Percentiles rank a stretch among this genome's conserved stretches.
phyloP scores from a whole-genome alignment of 1,284 basidiomycete genomes.

The Cutaneotrichosporon sp. region DNA sequence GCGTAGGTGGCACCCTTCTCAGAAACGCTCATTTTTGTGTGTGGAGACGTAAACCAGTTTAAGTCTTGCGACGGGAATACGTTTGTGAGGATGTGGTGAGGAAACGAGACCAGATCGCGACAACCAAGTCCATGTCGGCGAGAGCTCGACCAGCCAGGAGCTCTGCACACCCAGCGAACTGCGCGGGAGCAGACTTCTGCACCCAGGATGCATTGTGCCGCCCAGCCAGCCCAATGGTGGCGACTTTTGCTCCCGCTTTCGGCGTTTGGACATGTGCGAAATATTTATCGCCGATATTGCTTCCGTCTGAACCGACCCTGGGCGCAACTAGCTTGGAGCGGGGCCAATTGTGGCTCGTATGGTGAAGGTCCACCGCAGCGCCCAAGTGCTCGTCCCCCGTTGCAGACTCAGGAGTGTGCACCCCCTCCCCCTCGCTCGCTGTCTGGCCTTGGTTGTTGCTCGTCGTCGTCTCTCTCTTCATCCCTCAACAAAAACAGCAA shows the following conservation, averaged over 20 bases:
- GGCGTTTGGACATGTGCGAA: too few relatives aligned
- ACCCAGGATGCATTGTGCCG: too few relatives aligned
- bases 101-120: background rate
- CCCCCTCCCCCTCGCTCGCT: too few relatives aligned
- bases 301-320: too few relatives aligned
- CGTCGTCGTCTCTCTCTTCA: slow-evolving; percentile 1
- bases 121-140: background rate
- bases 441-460: too few relatives aligned
- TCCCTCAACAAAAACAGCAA: slow-evolving; percentile 8
- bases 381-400: too few relatives aligned
- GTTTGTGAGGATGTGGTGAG: background rate
- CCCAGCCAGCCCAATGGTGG: background rate
- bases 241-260: background rate
- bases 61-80: background rate
- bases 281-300: too few relatives aligned
- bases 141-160: background rate
- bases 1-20: slow-evolving; percentile 72
- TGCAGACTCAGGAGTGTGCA: too few relatives aligned
- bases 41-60: background rate
- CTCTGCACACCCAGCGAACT: too few relatives aligned
- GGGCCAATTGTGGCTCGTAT: too few relatives aligned
- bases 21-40: slow-evolving; percentile 14
- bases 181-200: too few relatives aligned
- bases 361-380: background rate
- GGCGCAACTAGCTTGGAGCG: too few relatives aligned